Evolutionary conservation across 306 rosid species (phyloP).

Genomic region (Herpetospermum pedunculosum): DNA sequence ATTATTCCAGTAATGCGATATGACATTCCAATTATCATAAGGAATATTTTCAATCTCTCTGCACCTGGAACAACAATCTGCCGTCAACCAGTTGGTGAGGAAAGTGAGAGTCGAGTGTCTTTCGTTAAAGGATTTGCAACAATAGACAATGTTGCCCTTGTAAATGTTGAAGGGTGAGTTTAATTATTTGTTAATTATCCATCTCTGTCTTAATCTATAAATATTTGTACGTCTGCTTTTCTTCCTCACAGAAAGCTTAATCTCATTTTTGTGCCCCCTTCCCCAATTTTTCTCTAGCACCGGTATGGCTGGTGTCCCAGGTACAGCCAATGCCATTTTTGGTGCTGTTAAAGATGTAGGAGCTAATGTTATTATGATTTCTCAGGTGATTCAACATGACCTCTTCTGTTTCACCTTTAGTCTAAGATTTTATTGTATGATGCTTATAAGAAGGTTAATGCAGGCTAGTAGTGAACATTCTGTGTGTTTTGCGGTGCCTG

Average conservation of each 20-base stretch:
- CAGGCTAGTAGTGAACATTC: constrained; percentile 99
- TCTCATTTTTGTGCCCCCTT: neutral
- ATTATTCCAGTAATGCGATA: constrained; percentile 89
- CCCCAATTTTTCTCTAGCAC: constrained; percentile 39
- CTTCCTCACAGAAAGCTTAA: neutral
- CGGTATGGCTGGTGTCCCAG: constrained; percentile 99
- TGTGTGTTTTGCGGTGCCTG: constrained; percentile 98
- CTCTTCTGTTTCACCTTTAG: constrained; percentile 13
- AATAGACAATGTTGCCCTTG: constrained; percentile 88
- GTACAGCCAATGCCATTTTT: constrained; percentile 87
- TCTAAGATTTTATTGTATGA: constrained; percentile 6
- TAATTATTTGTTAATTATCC: constrained; percentile 9
- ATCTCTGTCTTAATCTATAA: constrained; percentile 5
- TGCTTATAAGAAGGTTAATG: constrained; percentile 24
- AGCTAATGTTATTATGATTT: constrained; percentile 98
- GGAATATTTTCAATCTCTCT: constrained; percentile 87
- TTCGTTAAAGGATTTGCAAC: constrained; percentile 96
- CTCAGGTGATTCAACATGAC: constrained; percentile 52
- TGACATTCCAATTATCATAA: constrained; percentile 79
- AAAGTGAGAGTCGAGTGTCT: constrained; percentile 36
- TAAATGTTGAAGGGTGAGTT: constrained; percentile 96
- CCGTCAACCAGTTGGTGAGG: constrained; percentile 40
- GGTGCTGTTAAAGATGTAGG: constrained; percentile 92
- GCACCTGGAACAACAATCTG: constrained; percentile 88
- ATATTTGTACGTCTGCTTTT: neutral